These are phyloP conservation scores for Neurospora terricola DNA, from an alignment of 495 filamentous ascomycete species.

Conservation along the genomic window DNA sequence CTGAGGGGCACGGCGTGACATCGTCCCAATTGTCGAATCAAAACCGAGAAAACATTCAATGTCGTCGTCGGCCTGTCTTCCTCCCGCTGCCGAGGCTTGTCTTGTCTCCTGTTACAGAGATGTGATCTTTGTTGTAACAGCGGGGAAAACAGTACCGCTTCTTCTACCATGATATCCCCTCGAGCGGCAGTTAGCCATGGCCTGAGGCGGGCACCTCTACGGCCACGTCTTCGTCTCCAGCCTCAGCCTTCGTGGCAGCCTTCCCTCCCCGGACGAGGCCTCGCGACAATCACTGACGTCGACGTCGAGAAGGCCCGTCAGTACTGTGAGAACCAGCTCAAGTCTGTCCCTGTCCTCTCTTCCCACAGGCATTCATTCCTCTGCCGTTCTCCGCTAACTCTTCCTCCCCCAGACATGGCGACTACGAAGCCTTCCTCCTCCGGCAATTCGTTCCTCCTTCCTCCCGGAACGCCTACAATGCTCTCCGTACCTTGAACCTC, in stretches of 20 bases:
- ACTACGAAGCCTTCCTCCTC: constrained; percentile 80
- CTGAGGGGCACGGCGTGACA: neutral
- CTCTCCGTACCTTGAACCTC: constrained; percentile 85
- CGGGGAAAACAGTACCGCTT: neutral
- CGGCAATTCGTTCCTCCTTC: constrained; percentile 67
- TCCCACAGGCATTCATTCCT: neutral
- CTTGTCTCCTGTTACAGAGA: neutral
- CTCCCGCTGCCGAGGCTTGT: neutral
- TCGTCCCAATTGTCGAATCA: neutral
- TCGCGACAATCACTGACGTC: constrained; percentile 20
- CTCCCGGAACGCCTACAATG: constrained; percentile 72
- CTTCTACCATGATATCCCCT: constrained; percentile 10
- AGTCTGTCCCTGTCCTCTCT: constrained; percentile 15
- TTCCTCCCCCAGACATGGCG: constrained; percentile 32
- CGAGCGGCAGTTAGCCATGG: constrained; percentile 5
- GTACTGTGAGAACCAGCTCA: constrained; percentile 40
- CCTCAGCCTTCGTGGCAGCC: neutral
- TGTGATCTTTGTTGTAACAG: neutral
- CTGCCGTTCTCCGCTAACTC: neutral
- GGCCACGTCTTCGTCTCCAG: constrained; percentile 1
- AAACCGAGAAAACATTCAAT: neutral
- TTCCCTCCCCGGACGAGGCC: neutral
- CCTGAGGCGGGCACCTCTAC: constrained; percentile 9
- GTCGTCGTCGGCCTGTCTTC: neutral
- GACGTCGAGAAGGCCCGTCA: constrained; percentile 37